Percentiles rank a stretch among this genome's conserved stretches.
Conservation (phyloP, 1,284 basidiomycete genomes). For the Naganishia sp. region DNA sequence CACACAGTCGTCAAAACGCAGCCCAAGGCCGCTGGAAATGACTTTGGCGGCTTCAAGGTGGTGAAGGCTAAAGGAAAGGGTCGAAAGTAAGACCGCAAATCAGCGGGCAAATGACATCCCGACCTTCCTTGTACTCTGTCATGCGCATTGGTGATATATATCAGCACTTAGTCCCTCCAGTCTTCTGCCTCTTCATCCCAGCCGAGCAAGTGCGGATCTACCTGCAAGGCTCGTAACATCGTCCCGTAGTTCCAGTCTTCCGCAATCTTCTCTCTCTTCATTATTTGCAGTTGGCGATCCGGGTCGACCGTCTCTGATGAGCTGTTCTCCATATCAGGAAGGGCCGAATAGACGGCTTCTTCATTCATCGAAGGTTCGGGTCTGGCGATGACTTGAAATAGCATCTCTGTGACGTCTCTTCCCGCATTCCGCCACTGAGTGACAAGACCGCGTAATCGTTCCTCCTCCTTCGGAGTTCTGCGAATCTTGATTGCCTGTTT, state of each 20-base stretch:
- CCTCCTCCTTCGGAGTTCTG: slow-evolving; percentile 40
- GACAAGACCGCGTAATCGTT: slow-evolving; percentile 38
- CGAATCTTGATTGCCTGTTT: slow-evolving; percentile 42
- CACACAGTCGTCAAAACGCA: slow-evolving; percentile 74
- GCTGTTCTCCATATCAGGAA: neutral
- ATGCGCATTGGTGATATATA: neutral
- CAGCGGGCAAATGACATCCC: neutral
- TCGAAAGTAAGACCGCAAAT: slow-evolving; percentile 4
- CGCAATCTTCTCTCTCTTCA: neutral
- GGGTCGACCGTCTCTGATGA: neutral
- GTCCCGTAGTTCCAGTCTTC: slow-evolving; percentile 45
- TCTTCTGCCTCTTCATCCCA: slow-evolving; percentile 47
- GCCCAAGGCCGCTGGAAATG: slow-evolving; percentile 70
- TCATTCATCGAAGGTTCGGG: slow-evolving; percentile 26
- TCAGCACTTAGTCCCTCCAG: slow-evolving; percentile 37
- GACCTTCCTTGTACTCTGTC: too few species aligned
- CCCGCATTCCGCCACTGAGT: slow-evolving; percentile 47
- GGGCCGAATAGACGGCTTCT: neutral
- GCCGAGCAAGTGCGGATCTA: slow-evolving; percentile 49
- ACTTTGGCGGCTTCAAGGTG: slow-evolving; percentile 83
- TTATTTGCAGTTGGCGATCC: too few species aligned
- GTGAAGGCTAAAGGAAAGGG: slow-evolving; percentile 87
- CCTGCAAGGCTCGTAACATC: slow-evolving; percentile 43
- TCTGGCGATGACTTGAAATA: slow-evolving; percentile 41
- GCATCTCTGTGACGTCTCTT: slow-evolving; percentile 44